Conservation (phyloP, 441 rosid species). For the Pelargonium citronellum region DNA sequence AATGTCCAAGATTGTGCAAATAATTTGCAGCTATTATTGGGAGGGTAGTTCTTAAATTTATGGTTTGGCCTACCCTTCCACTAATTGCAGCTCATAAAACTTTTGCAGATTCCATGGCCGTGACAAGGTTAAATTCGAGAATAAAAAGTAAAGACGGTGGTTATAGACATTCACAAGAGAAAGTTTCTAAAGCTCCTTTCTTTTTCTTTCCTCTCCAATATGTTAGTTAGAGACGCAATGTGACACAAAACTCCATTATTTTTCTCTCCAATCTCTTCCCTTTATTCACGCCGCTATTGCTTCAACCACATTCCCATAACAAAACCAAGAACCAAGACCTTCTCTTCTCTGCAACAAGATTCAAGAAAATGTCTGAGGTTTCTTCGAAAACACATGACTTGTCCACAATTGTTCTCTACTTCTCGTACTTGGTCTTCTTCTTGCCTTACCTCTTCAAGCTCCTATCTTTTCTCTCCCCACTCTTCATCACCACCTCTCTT, state of each 20-base stretch:
- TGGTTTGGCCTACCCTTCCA: constrained; percentile 1
- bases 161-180: constrained; percentile 20
- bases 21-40: background rate
- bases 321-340: constrained; percentile 7
- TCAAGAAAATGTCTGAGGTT: constrained; percentile 49
- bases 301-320: constrained; percentile 13
- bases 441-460: constrained; percentile 61
- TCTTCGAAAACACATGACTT: constrained; percentile 30
- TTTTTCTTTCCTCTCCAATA: constrained; percentile 2
- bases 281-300: constrained; percentile 45
- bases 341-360: background rate
- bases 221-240: constrained; percentile 19
- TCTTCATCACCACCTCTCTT: constrained; percentile 62
- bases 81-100: background rate
- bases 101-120: background rate
- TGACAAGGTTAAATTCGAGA: background rate
- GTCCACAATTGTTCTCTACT: constrained; percentile 42
- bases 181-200: constrained; percentile 31
- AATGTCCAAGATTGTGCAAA: background rate
- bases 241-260: constrained; percentile 8
- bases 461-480: constrained; percentile 67
- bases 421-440: constrained; percentile 55
- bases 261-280: constrained; percentile 26
- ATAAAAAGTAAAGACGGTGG: constrained; percentile 22
- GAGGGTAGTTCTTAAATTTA: background rate